Conservation (phyloP, 768 basidiomycete species). For the Boletus coccyginus region DNA sequence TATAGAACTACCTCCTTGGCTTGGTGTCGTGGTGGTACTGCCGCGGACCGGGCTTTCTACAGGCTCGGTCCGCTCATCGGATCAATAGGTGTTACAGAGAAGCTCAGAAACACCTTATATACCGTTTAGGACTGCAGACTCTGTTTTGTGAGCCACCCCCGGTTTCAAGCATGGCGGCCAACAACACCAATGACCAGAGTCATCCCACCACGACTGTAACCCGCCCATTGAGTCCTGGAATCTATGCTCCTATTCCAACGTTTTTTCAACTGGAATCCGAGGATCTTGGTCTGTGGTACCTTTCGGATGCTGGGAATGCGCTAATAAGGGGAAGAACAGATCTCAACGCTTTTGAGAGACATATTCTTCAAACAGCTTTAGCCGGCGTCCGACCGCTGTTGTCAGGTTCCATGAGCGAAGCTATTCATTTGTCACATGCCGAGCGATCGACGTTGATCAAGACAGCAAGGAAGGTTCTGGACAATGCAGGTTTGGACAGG, state of each 20-base stretch:
- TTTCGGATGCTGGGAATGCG: background rate
- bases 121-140: background rate
- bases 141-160: background rate
- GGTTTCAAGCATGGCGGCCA: conserved; percentile 37
- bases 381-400: conserved; percentile 72
- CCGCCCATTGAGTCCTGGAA: conserved; percentile 67
- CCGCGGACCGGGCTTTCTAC: conserved; percentile 4
- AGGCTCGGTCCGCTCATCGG: conserved; percentile 9
- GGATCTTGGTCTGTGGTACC: conserved; percentile 66
- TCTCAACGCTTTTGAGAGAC: conserved; percentile 62
- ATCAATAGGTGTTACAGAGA: background rate
- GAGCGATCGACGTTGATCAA: conserved; percentile 68
- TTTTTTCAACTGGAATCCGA: conserved; percentile 77
- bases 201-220: conserved; percentile 17
- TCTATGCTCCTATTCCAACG: conserved; percentile 84
- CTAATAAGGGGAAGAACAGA: conserved; percentile 36
- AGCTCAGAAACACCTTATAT: conserved; percentile 9
- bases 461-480: conserved; percentile 67
- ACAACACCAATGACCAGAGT: conserved; percentile 20
- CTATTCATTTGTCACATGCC: conserved; percentile 63
- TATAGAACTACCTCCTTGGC: background rate
- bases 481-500: conserved; percentile 53
- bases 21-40: background rate
- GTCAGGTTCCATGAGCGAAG: conserved; percentile 85
- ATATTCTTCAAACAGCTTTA: conserved; percentile 60